Base-by-base conservation (phyloP, 2,329 filamentous ascomycete genomes). In the Cordyceps javanica region DNA sequence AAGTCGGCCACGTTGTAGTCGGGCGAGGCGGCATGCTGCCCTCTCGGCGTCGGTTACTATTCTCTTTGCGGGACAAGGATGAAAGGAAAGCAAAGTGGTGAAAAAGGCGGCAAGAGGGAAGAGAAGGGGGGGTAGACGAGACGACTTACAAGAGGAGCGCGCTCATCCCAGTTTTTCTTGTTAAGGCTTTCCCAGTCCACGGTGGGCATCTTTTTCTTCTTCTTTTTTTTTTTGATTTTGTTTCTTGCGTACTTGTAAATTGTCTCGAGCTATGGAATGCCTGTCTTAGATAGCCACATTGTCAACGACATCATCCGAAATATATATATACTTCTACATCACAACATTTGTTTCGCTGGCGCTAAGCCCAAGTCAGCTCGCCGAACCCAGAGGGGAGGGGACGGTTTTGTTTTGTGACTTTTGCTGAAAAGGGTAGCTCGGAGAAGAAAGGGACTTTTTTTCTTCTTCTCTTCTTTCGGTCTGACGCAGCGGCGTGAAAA, bases 181-280 rank as follows among this genome's bases (percentile, higher is more conserved):
- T 61, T 61, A 28, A 61, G 55, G 11, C 21, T 9, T 32, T 60
- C 58, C 44, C 59, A 61, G 26, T 60, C 60, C 26, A 58, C 62
- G 14, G n/a, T 32, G 10, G 23, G 21, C 49, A 48, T 54, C 25
- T 28, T 48, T 28, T 5, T 11, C 10, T 23, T 41, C 7, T 10
- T 2, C n/a, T 41, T 41, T 8, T 36, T 4, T 7, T 36, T 11
- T 36, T 36, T 36, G 34, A 13, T 32, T 6, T 32, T 6, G 11
- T 11, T 32, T 6, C 11, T 32, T 32, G 30, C 30, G 30, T n/a
- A n/a, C n/a, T n/a, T n/a, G n/a, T n/a, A n/a, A n/a, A n/a, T n/a
- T n/a, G n/a, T n/a, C n/a, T n/a, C n/a, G n/a, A n/a, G n/a, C n/a
- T n/a, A n/a, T n/a, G n/a, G n/a, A n/a, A n/a, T n/a, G n/a, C n/a